These are phyloP conservation scores for Xylariaceae sp. DNA, from an alignment of 2,329 filamentous ascomycete species.

Conservation along the genomic window DNA sequence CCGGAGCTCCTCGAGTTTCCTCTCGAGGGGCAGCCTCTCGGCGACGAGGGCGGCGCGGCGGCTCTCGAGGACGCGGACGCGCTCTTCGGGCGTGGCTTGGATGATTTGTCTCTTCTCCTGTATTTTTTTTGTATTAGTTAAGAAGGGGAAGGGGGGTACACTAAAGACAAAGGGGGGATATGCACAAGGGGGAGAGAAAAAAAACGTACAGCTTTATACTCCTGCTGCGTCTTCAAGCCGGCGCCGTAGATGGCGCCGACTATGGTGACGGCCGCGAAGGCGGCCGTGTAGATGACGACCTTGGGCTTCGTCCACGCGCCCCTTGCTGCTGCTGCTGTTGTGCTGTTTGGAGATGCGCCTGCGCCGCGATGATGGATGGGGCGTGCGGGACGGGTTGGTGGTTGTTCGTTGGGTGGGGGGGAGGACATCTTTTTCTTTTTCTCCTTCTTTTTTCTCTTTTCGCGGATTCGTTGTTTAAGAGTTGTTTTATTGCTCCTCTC, in stretches of 20 bases:
- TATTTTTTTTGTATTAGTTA: not conserved
- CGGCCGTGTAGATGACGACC: slow-evolving; percentile 34
- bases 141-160: not conserved
- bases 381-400: not conserved
- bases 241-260: slow-evolving; percentile 46
- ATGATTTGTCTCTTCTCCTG: slow-evolving; percentile 35
- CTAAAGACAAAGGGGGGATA: not conserved
- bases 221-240: slow-evolving; percentile 43
- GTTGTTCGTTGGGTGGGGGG: slow-evolving; percentile 1
- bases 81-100: slow-evolving; percentile 36
- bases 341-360: too few relatives aligned
- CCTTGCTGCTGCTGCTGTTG: not conserved
- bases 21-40: slow-evolving; percentile 36
- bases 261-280: slow-evolving; percentile 41
- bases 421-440: not conserved
- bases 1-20: slow-evolving; percentile 37
- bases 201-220: slow-evolving; percentile 38
- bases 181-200: not conserved
- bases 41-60: slow-evolving; percentile 36
- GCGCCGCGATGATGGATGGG: not conserved
- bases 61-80: slow-evolving; percentile 40
- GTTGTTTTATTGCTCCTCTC: too few relatives aligned
- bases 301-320: slow-evolving; percentile 17
- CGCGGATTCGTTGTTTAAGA: not conserved
- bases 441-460: not conserved